Evolutionary conservation across 495 filamentous ascomycete genomes (phyloP).

Genomic region (Lasiosphaeris hirsuta): DNA sequence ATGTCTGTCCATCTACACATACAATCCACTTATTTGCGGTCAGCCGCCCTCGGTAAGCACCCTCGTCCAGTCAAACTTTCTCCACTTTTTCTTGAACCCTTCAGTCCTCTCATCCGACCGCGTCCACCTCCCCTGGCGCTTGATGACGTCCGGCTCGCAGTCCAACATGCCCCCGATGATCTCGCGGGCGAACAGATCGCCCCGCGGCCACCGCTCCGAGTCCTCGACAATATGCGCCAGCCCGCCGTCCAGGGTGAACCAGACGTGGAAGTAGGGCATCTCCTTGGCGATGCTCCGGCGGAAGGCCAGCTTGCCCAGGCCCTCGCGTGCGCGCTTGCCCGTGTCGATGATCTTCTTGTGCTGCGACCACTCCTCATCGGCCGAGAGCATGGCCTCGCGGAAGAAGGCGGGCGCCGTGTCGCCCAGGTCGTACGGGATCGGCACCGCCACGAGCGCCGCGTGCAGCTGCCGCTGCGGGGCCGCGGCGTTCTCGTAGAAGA

Average conservation of each 20-base stretch:
- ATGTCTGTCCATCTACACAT: not conserved
- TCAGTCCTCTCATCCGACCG: conserved; percentile 69
- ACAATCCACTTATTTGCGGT: not conserved
- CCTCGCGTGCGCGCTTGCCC: conserved; percentile 58
- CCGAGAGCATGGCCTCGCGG: conserved; percentile 82
- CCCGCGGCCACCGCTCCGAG: conserved; percentile 78
- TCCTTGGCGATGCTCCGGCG: conserved; percentile 82
- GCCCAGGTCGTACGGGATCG: conserved; percentile 80
- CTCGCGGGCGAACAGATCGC: conserved; percentile 91
- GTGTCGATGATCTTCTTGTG: conserved; percentile 95
- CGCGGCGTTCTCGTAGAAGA: conserved; percentile 98
- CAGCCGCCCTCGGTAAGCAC: conserved; percentile 52
- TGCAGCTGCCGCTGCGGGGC: conserved; percentile 73
- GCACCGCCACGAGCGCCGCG: conserved; percentile 81
- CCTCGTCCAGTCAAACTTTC: conserved; percentile 94
- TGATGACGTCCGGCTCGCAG: conserved; percentile 75
- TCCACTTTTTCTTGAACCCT: conserved; percentile 79
- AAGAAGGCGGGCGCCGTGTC: conserved; percentile 94
- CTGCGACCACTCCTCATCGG: conserved; percentile 92
- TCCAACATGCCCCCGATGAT: conserved; percentile 93
- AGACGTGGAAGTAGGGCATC: conserved; percentile 98
- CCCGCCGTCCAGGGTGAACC: conserved; percentile 90
- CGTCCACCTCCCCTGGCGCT: conserved; percentile 87
- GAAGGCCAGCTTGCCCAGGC: conserved; percentile 79
- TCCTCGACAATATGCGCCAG: conserved; percentile 93